Evolutionary conservation across 805 yeast species (phyloP).

Genomic region (Candida vaughaniae): DNA sequence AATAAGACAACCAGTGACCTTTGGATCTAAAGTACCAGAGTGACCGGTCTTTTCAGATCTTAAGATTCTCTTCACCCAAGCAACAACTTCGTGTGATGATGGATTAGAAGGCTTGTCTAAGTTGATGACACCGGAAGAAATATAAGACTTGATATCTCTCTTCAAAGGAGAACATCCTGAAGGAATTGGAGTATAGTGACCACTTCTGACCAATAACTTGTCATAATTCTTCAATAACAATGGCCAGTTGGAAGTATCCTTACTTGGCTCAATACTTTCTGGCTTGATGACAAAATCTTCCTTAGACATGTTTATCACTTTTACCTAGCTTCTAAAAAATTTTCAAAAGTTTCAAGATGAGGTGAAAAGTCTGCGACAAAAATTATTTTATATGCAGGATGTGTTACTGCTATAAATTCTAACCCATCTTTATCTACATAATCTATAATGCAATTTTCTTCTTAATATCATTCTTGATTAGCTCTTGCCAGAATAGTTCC

Average conservation of each 20-base stretch:
- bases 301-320: constrained; percentile 7
- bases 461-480: constrained; percentile 31
- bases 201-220: constrained; percentile 89
- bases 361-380: constrained; percentile 5
- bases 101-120: constrained; percentile 98
- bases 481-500: constrained; percentile 43
- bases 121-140: constrained; percentile 94
- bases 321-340: constrained; percentile 6
- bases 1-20: constrained; percentile 97
- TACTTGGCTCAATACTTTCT: constrained; percentile 71
- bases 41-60: constrained; percentile 98
- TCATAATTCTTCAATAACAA: constrained; percentile 90
- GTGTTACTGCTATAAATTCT: no score
- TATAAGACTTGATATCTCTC: constrained; percentile 87
- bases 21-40: constrained; percentile 98
- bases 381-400: constrained; percentile 5
- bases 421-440: no score
- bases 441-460: constrained; percentile 13
- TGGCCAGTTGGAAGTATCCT: constrained; percentile 95
- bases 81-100: constrained; percentile 98
- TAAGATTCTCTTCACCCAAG: constrained; percentile 96
- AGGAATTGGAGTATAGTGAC: constrained; percentile 97
- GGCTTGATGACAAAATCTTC: constrained; percentile 85
- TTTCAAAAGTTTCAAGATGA: constrained; percentile 10
- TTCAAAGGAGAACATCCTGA: constrained; percentile 92